Base-by-base conservation (phyloP, 140 eudicot species). In the Cichorium intybus region DNA sequence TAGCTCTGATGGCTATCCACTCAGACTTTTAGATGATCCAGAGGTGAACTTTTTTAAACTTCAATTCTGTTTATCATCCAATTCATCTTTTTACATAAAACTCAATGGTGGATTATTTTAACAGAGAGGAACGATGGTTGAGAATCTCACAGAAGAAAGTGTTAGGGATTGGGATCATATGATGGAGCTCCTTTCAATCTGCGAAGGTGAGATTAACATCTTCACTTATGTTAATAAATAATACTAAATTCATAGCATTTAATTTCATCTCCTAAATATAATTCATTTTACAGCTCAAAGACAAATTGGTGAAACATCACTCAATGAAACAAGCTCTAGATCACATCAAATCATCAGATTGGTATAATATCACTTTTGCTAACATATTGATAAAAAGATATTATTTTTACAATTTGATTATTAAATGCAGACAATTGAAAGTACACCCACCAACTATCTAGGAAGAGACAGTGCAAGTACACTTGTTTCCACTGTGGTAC, bases 291-390 rank as follows among this genome's bases (percentile, higher is more conserved):
- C 97, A 93, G 99, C 90, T 70, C 95, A 93, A 70, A 93, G 99
- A 68, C 97, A 93, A 76, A 89, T 69, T 31, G 97, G 97, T 20
- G 99, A 93, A 69, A 93, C 99, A 41, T 80, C 89, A 66, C 95
- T 93, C 15, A 93, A 89, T 18, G 99, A 93, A 81, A 70, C 82
- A 33, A 93, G 99, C 77, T 93, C 99, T 60, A 82, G 97, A 84
- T 88, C 99, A 53, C 99, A 93, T 75, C 99, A 93, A 83, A 93
- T 93, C 55, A 75, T 93, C 60, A 77, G 99, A 89, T 69, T 93
- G 96, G 98, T 92, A 73, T 34, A 43, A 73, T 34, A 43, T 12
- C 62, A 55, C 17, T 64, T 73, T 31, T 21, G 64, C 39, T 28
- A 12, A 34, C 60, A 12, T 48, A 55, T 14, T n/a, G 24, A 5